A percentile compares a stretch with the other conserved stretches of the same genome.
These are phyloP conservation scores for Alternaria triticimaculans DNA, from an alignment of 2,329 filamentous ascomycete species.

Conservation along the genomic window DNA sequence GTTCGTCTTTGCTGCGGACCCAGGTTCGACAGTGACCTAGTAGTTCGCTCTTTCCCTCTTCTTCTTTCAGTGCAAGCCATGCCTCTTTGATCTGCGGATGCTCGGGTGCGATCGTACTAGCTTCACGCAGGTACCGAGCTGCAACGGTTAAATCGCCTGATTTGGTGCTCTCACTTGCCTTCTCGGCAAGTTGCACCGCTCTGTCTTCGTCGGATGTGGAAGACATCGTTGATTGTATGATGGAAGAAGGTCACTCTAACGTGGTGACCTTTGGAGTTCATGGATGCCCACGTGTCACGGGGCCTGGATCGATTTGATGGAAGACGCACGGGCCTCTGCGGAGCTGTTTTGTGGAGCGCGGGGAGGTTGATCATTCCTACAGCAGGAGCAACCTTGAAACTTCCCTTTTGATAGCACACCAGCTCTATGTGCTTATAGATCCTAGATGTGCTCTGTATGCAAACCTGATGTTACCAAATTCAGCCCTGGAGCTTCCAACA, in stretches of 20 bases:
- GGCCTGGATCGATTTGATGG: constrained; percentile 16
- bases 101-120: constrained; percentile 52
- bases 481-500: not conserved
- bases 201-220: constrained; percentile 37
- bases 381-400: not conserved
- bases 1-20: constrained; percentile 44
- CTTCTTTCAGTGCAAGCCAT: constrained; percentile 50
- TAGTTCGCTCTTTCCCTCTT: constrained; percentile 46
- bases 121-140: constrained; percentile 52
- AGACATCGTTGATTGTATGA: constrained; percentile 31
- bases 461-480: not conserved
- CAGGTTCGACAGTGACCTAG: constrained; percentile 45
- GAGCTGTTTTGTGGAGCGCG: constrained; percentile 11
- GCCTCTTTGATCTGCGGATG: constrained; percentile 50
- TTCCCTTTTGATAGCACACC: not conserved
- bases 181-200: constrained; percentile 40
- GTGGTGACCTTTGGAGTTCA: constrained; percentile 19
- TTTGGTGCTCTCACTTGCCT: constrained; percentile 35
- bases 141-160: constrained; percentile 48
- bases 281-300: constrained; percentile 24
- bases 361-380: constrained; percentile 3
- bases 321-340: constrained; percentile 24
- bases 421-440: not conserved
- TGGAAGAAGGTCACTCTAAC: constrained; percentile 23
- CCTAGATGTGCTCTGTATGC: not conserved